phyloP scores from a whole-genome alignment of 2,329 filamentous ascomycete species.

The Gnomoniopsis smithogilvyi region DNA sequence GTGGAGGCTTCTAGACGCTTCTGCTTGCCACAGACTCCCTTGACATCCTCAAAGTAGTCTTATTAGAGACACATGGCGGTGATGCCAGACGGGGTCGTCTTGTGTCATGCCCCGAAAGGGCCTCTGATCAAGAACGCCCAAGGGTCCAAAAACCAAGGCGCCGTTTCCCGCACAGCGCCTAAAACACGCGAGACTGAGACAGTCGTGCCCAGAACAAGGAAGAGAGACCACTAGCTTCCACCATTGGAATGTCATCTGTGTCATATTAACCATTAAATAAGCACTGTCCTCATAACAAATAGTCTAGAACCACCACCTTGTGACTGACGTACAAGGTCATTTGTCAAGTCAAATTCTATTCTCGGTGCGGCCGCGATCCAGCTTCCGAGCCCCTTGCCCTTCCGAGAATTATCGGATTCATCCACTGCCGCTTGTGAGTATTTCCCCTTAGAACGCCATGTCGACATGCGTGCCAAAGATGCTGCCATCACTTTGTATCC shows the following conservation, averaged over 20 bases:
- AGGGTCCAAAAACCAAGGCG: too few relatives aligned
- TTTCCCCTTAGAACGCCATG: background rate
- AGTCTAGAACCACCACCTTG: background rate
- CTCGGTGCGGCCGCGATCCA: background rate
- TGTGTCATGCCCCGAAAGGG: too few relatives aligned
- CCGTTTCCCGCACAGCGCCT: background rate
- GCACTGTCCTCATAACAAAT: background rate
- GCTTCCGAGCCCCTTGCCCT: background rate
- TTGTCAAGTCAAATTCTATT: too few relatives aligned
- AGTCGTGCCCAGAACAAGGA: background rate
- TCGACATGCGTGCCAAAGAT: background rate
- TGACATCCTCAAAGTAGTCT: too few relatives aligned
- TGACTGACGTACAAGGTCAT: background rate
- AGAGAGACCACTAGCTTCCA: background rate
- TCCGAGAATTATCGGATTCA: too few relatives aligned
- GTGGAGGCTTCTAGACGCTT: too few relatives aligned
- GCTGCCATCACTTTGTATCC: background rate
- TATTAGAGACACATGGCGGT: too few relatives aligned
- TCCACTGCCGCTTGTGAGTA: background rate
- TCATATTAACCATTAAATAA: conserved; percentile 16
- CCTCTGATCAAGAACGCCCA: too few relatives aligned
- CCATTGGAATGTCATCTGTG: background rate
- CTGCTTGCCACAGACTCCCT: too few relatives aligned
- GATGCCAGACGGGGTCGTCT: too few relatives aligned
- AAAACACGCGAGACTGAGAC: conserved; percentile 1